phyloP scores from a whole-genome alignment of 805 yeast genomes.

The Yarrowia keelungensis region DNA sequence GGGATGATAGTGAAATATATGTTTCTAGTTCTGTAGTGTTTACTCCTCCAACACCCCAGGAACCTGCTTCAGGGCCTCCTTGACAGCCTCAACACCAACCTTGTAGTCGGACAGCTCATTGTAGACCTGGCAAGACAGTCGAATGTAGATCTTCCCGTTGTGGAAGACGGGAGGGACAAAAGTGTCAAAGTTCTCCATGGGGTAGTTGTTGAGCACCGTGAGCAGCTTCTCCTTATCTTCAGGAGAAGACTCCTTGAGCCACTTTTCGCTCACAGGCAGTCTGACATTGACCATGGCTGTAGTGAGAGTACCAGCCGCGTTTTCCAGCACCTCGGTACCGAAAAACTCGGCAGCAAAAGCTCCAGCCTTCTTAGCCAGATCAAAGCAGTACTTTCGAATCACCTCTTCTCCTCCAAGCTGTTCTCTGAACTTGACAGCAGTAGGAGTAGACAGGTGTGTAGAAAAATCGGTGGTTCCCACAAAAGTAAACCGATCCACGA shows the following conservation, averaged over 20 bases:
- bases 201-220: background rate
- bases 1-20: too few relatives aligned
- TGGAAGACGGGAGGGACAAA: conserved; percentile 58
- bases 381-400: conserved; percentile 58
- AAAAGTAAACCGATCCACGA: conserved; percentile 56
- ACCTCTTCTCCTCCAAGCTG: conserved; percentile 66
- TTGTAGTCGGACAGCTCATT: conserved; percentile 63
- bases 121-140: conserved; percentile 69
- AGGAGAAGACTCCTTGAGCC: conserved; percentile 41
- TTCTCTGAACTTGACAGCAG: conserved; percentile 60
- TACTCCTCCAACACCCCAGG: conserved; percentile 7
- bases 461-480: conserved; percentile 61
- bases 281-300: conserved; percentile 56
- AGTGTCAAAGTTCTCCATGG: conserved; percentile 49
- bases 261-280: conserved; percentile 49
- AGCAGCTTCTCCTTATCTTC: conserved; percentile 41
- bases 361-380: conserved; percentile 57
- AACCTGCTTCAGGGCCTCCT: conserved; percentile 46
- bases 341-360: conserved; percentile 52
- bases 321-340: conserved; percentile 51
- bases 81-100: conserved; percentile 54
- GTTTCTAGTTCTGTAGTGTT: too few relatives aligned
- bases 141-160: conserved; percentile 53
- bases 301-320: conserved; percentile 48
- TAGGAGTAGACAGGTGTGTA: conserved; percentile 53